Conservation (phyloP, 495 filamentous ascomycete species). For the Glonium stellatum region DNA sequence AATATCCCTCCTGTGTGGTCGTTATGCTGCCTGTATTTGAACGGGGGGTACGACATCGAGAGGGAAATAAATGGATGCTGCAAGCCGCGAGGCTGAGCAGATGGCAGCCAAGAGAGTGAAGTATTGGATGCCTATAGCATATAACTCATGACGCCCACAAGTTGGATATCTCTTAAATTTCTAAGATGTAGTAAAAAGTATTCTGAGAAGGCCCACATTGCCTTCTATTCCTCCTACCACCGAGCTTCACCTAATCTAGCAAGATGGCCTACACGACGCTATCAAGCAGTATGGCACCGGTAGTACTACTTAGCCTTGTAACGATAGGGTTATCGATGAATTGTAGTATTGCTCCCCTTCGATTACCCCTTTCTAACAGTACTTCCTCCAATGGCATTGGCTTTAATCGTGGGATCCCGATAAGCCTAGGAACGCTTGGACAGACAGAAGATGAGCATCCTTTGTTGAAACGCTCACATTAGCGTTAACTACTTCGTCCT, state of each 20-base stretch:
- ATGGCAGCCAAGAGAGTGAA: neutral
- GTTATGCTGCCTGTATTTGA: neutral
- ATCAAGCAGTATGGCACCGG: neutral
- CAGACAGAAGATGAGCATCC: neutral
- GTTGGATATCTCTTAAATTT: neutral
- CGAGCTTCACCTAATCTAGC: too few relatives aligned
- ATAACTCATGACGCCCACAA: too few relatives aligned
- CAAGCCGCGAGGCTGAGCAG: neutral
- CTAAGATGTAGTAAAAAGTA: neutral
- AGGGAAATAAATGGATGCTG: neutral
- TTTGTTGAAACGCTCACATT: neutral
- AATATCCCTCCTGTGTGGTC: neutral
- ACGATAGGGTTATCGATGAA: neutral
- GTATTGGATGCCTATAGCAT: too few relatives aligned
- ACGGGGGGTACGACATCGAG: neutral
- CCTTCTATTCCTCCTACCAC: too few relatives aligned
- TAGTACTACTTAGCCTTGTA: neutral
- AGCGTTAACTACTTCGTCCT: neutral
- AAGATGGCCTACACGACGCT: neutral
- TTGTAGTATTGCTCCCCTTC: neutral
- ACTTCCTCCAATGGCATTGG: neutral
- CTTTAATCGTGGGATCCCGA: neutral
- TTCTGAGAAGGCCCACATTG: too few relatives aligned
- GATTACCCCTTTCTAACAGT: neutral
- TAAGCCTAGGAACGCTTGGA: slow-evolving; percentile 1